Evolutionary conservation across 192 early-diverging fungal species (phyloP), one percentile per base, ranked within the genome.

Genomic region (Linnemannia exigua): DNA sequence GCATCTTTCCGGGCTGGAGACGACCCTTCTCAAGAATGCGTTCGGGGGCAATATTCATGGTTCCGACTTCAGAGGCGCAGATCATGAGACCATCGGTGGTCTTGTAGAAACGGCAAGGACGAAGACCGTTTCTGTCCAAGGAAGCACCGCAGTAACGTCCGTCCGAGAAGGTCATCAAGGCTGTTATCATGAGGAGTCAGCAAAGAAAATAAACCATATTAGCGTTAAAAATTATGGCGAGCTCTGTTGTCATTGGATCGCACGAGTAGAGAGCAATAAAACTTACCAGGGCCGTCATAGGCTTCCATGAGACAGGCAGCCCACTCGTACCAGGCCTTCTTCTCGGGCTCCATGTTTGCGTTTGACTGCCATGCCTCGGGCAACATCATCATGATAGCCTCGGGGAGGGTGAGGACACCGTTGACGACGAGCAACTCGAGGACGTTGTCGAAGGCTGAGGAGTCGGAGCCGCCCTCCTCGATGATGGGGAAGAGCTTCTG

Each of bases 311-410:
- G 88, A 88, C 94, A 96, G 41, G 98, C 96, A 68, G 97, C 97
- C 98, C 98, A 99, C 88, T 97, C 94, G 89, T 99, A 99, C 89
- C 98, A 99, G 22, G 96, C 95, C 52, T 94, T 92, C 90, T 97
- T 97, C 54, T 95, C 95, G 17, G 94, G 91, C 72, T 94, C 94
- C 94, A 97, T 97, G 71, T 88, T 87, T 50, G 91, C 88, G 84
- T 97, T 95, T 88, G 96, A 96, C 88, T 98, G 96, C 97, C 97
- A 98, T 11, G 98, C 97, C 88, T 99, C 98, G 52, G 98, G 98
- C 88, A 99, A 94, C 98, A 99, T 98, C 89, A 99, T 95, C 97
- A 99, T 99, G 71, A 99, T 95, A 47, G 97, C 97, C 86, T 99
- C 97, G 70, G 98, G 97, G 79, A 99, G 90, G 25, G 96, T 92